Evolutionary conservation across 441 rosid species (phyloP), one percentile per base, ranked within the genome.

Genomic region (Croton setiger): DNA sequence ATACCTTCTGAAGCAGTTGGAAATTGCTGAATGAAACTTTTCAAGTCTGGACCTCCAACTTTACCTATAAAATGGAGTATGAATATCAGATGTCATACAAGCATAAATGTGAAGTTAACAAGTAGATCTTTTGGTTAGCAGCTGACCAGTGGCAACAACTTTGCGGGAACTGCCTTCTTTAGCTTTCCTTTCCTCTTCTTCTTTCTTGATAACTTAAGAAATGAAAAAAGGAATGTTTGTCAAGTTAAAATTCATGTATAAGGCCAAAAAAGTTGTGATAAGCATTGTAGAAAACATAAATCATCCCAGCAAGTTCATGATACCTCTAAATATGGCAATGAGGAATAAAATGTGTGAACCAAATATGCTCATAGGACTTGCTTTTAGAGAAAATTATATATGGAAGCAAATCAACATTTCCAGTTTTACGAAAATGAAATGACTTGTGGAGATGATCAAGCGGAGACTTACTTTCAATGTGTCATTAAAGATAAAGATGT

Each of bases 101-200:
- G 18, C 44, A 33, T 45, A 69, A 67, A 37, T 37, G 64, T 9
- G 41, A 36, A 63, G 37, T 59, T 20, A 56, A 69, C 27, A 72
- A 63, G 20, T 51, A 67, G 52, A 58, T 10, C 17, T 39, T 64
- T 67, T 63, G 43, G 66, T 54, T 31, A 76, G 64, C 51, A 60
- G 69, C 83, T 75, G 54, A 86, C 87, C 84, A 75, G 82, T 60
- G 80, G 70, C 75, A 44, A 62, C 41, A 56, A 62, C 74, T 81
- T 81, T 87, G 61, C 76, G 79, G 44, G 78, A 64, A 74, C 76
- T 75, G 72, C 86, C 96, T 81, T 87, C 91, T 80, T 72, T 84
- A 60, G 86, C 85, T 79, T 74, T 92, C 82, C 75, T 92, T 79
- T 90, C 91, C 71, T 88, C 96, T 79, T 91, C 97, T 76, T 92